phyloP scores from a whole-genome alignment of 352 stramenopile genomes.

The Globisporangium nodosum region DNA sequence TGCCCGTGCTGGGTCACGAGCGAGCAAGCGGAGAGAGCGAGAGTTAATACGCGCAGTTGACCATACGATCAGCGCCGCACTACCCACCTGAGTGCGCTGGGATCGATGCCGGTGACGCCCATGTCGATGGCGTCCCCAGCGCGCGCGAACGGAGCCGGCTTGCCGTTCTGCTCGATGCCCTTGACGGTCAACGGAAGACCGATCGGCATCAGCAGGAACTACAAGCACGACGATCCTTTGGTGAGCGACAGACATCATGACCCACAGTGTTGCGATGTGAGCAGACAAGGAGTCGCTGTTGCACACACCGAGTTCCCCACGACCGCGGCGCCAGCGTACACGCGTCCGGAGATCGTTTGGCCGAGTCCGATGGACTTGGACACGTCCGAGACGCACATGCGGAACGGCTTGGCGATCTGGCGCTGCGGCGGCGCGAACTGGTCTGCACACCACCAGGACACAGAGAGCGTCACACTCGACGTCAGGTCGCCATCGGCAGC shows the following conservation, averaged over 20 bases:
- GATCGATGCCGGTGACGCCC: slow-evolving; percentile 70
- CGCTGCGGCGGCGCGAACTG: slow-evolving; percentile 66
- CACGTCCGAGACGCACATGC: slow-evolving; percentile 81
- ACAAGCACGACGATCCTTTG: slow-evolving; percentile 1
- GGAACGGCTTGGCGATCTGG: slow-evolving; percentile 80
- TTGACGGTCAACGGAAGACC: slow-evolving; percentile 49
- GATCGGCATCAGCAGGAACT: slow-evolving; percentile 64
- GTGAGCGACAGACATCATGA: background rate
- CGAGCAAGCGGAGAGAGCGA: too few relatives aligned
- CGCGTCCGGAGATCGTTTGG: slow-evolving; percentile 75
- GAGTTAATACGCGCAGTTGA: too few relatives aligned
- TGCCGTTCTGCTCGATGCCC: slow-evolving; percentile 77
- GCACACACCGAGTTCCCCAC: slow-evolving; percentile 60
- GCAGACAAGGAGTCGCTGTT: too few relatives aligned
- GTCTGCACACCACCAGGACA: slow-evolving; percentile 28
- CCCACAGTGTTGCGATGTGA: too few relatives aligned
- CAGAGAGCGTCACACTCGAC: slow-evolving; percentile 4
- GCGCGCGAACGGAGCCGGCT: slow-evolving; percentile 49
- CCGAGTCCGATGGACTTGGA: slow-evolving; percentile 83
- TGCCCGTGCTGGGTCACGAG: slow-evolving; percentile 41
- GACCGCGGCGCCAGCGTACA: slow-evolving; percentile 70
- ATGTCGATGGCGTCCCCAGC: slow-evolving; percentile 79
- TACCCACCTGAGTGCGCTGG: slow-evolving; percentile 46
- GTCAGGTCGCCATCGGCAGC: background rate
- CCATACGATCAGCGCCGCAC: too few relatives aligned